Conservation (phyloP, 2,329 filamentous ascomycete species). For the Fusarium sp. region DNA sequence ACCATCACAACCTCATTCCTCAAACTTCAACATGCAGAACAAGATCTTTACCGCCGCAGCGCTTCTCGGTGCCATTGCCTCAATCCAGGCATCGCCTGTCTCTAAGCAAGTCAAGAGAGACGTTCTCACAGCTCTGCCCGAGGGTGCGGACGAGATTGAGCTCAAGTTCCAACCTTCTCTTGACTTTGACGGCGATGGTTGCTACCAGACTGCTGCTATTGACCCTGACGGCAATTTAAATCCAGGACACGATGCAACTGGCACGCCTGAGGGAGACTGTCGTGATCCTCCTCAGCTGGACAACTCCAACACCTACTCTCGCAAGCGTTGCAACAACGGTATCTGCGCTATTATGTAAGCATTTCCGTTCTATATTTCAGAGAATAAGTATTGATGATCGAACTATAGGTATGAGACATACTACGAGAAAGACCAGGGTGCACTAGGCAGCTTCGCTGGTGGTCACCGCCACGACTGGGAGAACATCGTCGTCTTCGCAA, state of each 20-base stretch:
- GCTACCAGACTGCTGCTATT: conserved; percentile 61
- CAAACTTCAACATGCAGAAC: conserved; percentile 28
- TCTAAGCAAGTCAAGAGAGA: conserved; percentile 40
- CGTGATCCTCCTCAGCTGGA: conserved; percentile 48
- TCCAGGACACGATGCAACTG: conserved; percentile 43
- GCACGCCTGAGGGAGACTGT: conserved; percentile 47
- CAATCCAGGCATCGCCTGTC: conserved; percentile 31
- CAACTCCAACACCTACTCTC: conserved; percentile 49
- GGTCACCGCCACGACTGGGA: conserved; percentile 59
- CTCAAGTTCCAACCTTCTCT: conserved; percentile 52
- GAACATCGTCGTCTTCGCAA: conserved; percentile 51
- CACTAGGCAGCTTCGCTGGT: conserved; percentile 45
- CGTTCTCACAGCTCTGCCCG: conserved; percentile 47
- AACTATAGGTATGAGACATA: conserved; percentile 50
- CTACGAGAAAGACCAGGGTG: conserved; percentile 58
- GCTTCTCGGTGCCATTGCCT: conserved; percentile 33
- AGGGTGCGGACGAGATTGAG: conserved; percentile 49
- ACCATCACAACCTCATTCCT: too few species aligned
- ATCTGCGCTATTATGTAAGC: conserved; percentile 49
- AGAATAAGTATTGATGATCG: not conserved
- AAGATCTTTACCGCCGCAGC: conserved; percentile 26
- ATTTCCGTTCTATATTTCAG: rapidly evolving
- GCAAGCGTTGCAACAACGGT: conserved; percentile 50
- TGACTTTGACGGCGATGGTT: conserved; percentile 55
- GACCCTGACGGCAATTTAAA: conserved; percentile 50